Base-by-base conservation (phyloP, 2,329 filamentous ascomycete genomes). In the Aspergillus sp. region DNA sequence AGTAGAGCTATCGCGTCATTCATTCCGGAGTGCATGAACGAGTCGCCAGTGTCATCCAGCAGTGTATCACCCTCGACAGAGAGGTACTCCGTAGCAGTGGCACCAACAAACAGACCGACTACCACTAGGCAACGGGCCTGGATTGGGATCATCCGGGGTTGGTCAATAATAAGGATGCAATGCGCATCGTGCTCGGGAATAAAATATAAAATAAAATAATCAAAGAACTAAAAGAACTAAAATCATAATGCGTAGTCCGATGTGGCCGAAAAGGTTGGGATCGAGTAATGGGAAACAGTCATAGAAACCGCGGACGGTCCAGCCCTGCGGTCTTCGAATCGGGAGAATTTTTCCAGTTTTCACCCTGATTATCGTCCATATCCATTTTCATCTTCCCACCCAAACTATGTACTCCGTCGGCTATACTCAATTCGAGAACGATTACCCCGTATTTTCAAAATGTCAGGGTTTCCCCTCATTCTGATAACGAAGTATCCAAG, bases 121-220 rank as follows among this genome's bases (percentile, higher is more conserved):
- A 49, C 12, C 7, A 52, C 47, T 59, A 52, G 49, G 45, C 49
- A 49, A 52, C 53, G 45, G 45, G 59, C 52, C 51, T 63, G 56
- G 59, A 62, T 63, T 62, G 49, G 59, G 59, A 65, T 65, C 57
- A 54, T 65, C 63, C 58, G 63, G 63, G 61, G 61, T 65, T 60
- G 52, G 47, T 54, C 49, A 56, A 49, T 46, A 50, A 55, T 52
- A 29, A 54, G 24, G 49, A 18, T 47, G 22, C 45, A 47, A 47
- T 7, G 12, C 6, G 20, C 45, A 47, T 46, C 52, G 42, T 58
- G 54, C 45, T 31, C 54, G 53, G 39, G 9, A 24, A 29, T 29
- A 29, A 29, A 29, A 29, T 26, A 29, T 29, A 9, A 29, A 29
- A 29, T 9, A 9, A 29, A 29, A 29, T 9, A 29, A 29, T 7